Conservation (phyloP, 257 asterid species). For the Jasminum sambac region DNA sequence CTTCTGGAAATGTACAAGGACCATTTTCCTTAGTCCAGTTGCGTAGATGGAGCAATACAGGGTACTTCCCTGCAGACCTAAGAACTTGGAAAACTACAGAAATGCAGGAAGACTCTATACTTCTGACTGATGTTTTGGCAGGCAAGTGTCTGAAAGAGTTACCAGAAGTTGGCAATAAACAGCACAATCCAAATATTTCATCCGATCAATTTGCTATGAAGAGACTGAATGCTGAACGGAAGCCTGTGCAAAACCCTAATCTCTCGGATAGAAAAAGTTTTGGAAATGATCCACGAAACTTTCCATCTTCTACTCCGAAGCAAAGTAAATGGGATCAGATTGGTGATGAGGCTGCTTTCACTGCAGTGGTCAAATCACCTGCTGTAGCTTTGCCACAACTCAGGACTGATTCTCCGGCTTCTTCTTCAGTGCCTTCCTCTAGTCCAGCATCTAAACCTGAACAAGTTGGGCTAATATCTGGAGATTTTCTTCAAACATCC, state of each 20-base stretch:
- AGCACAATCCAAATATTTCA: slow-evolving; percentile 28
- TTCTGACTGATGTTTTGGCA: slow-evolving; percentile 75
- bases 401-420: slow-evolving; percentile 37
- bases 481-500: slow-evolving; percentile 34
- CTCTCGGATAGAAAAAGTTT: slow-evolving; percentile 49
- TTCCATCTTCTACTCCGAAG: slow-evolving; percentile 87
- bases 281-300: slow-evolving; percentile 39
- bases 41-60: slow-evolving; percentile 91
- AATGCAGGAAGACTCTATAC: slow-evolving; percentile 55
- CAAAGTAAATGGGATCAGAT: slow-evolving; percentile 42
- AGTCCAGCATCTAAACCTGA: slow-evolving; percentile 54
- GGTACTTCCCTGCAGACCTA: slow-evolving; percentile 82
- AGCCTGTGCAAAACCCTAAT: slow-evolving; percentile 33
- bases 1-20: slow-evolving; percentile 94
- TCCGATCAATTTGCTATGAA: slow-evolving; percentile 43
- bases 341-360: slow-evolving; percentile 41
- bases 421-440: slow-evolving; percentile 44
- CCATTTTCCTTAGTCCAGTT: slow-evolving; percentile 88
- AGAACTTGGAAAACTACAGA: slow-evolving; percentile 72
- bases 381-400: slow-evolving; percentile 44
- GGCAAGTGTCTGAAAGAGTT: slow-evolving; percentile 62
- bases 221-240: slow-evolving; percentile 40
- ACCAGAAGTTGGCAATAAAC: slow-evolving; percentile 36
- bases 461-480: slow-evolving; percentile 33
- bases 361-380: slow-evolving; percentile 44